Evolutionary conservation across 306 rosid species (phyloP).

Genomic region (Lablab purpureus): DNA sequence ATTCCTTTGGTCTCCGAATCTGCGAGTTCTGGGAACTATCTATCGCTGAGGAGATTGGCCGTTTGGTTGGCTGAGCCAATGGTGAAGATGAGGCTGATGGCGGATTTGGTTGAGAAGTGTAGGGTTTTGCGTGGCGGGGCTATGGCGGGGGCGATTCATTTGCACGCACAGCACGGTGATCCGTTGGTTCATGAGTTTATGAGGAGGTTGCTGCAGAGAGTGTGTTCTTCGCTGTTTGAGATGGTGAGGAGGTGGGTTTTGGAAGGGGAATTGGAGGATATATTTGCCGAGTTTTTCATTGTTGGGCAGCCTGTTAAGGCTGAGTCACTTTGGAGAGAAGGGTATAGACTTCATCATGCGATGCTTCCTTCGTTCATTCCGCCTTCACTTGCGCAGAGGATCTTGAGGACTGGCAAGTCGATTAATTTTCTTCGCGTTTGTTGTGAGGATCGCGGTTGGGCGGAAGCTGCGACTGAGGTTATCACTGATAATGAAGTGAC

Average conservation of each 20-base stretch:
- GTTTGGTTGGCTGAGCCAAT: conserved; percentile 97
- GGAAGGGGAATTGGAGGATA: conserved; percentile 96
- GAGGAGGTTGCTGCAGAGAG: conserved; percentile 78
- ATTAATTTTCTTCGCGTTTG: conserved; percentile 96
- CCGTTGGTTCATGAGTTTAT: conserved; percentile 91
- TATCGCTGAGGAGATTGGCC: conserved; percentile 79
- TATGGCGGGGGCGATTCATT: conserved; percentile 91
- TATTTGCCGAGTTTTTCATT: conserved; percentile 85
- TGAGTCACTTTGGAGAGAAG: conserved; percentile 98
- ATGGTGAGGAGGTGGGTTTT: conserved; percentile 95
- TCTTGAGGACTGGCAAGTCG: conserved; percentile 94
- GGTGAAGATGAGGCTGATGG: conserved; percentile 94
- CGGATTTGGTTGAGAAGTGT: conserved; percentile 94
- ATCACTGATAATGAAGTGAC: conserved; percentile 80
- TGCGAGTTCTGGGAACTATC: conserved; percentile 72
- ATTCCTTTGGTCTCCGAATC: conserved; percentile 81
- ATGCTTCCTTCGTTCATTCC: conserved; percentile 97
- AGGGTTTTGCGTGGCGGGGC: conserved; percentile 88
- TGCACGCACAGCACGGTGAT: conserved; percentile 95
- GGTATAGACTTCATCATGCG: conserved; percentile 82
- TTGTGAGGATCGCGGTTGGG: conserved; percentile 96
- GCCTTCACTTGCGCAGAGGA: conserved; percentile 90
- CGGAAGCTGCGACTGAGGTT: conserved; percentile 80
- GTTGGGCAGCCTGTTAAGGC: conserved; percentile 95
- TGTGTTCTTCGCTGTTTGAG: conserved; percentile 90